These are phyloP conservation scores for Ceratocystis cacaofunesta DNA, from an alignment of 2,329 filamentous ascomycete species.

Conservation along the genomic window DNA sequence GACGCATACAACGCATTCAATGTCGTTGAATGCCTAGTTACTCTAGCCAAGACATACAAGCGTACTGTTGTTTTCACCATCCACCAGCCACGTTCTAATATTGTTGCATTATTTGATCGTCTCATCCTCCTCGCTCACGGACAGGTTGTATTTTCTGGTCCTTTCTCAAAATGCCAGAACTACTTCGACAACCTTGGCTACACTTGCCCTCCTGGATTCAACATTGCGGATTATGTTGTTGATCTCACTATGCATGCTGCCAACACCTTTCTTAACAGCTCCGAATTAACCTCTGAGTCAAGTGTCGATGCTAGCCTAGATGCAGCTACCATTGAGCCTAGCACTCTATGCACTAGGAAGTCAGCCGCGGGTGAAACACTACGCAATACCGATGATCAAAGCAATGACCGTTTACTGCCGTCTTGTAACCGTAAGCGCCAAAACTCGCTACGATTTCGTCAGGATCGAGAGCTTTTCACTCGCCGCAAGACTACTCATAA, in stretches of 20 bases:
- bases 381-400: constrained; percentile 54
- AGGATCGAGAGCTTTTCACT: constrained; percentile 83
- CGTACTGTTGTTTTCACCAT: constrained; percentile 97
- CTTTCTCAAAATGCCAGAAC: constrained; percentile 71
- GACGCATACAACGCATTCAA: constrained; percentile 98
- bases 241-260: constrained; percentile 95
- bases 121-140: constrained; percentile 83
- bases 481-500: constrained; percentile 46
- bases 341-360: constrained; percentile 77
- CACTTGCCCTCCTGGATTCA: constrained; percentile 87
- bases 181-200: constrained; percentile 93
- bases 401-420: constrained; percentile 45
- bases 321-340: constrained; percentile 54
- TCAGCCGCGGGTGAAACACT: constrained; percentile 76
- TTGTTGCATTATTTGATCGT: constrained; percentile 90
- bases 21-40: constrained; percentile 89
- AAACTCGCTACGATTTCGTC: constrained; percentile 68
- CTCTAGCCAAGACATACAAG: constrained; percentile 88
- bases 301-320: constrained; percentile 16
- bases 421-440: constrained; percentile 47
- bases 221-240: constrained; percentile 94
- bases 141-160: constrained; percentile 82
- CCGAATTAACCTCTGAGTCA: constrained; percentile 41
- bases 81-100: constrained; percentile 94
- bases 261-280: constrained; percentile 39